Evolutionary conservation across 2,329 filamentous ascomycete species (phyloP), one percentile per base, ranked within the genome.

Genomic region (Paramyrothecium sp.): DNA sequence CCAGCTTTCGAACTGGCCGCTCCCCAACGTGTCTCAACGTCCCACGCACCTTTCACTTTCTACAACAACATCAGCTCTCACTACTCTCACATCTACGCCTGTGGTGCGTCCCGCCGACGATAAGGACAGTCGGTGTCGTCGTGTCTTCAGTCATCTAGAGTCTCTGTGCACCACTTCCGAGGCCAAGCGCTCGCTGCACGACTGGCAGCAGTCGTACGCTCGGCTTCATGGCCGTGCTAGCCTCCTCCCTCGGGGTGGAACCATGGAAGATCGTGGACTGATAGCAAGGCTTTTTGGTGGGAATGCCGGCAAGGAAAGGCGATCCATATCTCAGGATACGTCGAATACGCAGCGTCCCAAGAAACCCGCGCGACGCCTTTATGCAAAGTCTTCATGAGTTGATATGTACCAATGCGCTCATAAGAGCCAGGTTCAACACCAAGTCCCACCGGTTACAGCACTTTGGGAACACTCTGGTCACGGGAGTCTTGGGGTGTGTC

Each of bases 161-260:
- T 65, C 70, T 0, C 66, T 78, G 16, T 86, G 83, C 58, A 64
- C 66, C 10, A 84, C 79, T 0, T 63, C 63, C 2, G 79, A 81
- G 52, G 82, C 84, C 1, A 75, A 70, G n/a, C 63, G 69, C 5
- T 75, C 82, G 33, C 68, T 86, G 2, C 71, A 71, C 30, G 62
- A 67, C 3, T 86, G 81, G 77, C 81, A 83, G 66, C 72, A 79
- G 58, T 60, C 59, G 3, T 85, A 81, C 63, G 81, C 82, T 26
- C 73, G 77, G 8, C 71, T 65, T 3, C 60, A 65, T 49, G 66
- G 70, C 11, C 72, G 74, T n/a, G 67, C 73, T 2, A 61, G 60
- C 16, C 67, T 83, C 5, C 70, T 82, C 0, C 78, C 80, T 0
- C 58, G 63, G 2, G 75, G 75, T 7, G 69, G 67, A 17, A 67